phyloP scores from a whole-genome alignment of 2,329 filamentous ascomycete species.

The Botrytis elliptica region DNA sequence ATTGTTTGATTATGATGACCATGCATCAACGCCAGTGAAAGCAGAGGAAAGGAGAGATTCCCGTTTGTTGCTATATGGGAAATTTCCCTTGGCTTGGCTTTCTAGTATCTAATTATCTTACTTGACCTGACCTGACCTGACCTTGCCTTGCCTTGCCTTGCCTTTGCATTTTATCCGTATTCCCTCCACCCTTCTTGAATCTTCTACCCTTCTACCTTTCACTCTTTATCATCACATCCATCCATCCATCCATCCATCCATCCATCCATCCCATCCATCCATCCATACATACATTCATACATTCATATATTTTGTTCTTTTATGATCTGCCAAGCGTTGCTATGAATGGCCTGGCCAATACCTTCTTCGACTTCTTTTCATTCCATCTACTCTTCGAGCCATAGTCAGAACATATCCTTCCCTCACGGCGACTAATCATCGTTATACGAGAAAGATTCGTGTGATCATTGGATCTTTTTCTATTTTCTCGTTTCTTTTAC shows the following conservation, averaged over 20 bases:
- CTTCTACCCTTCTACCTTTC: not conserved
- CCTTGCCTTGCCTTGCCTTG: no score
- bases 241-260: not conserved
- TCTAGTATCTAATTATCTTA: not conserved
- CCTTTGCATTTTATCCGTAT: not conserved
- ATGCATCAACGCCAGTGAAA: not conserved
- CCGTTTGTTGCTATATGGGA: not conserved
- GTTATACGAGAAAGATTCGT: not conserved
- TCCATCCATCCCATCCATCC: no score
- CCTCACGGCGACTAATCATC: not conserved
- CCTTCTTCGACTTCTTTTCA: not conserved
- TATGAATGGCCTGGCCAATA: not conserved
- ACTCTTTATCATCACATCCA: not conserved
- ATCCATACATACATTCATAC: not conserved
- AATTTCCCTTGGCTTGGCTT: not conserved
- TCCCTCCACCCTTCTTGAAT: not conserved
- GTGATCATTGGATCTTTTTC: not conserved
- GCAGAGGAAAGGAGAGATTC: not conserved
- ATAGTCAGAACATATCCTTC: no score
- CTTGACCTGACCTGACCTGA: no score
- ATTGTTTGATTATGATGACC: not conserved
- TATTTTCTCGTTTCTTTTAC: not conserved
- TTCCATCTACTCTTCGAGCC: not conserved
- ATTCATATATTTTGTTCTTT: not conserved
- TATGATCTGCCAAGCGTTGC: not conserved